These are phyloP conservation scores for Neoconidiobolus thromboides DNA, from an alignment of 371 early-diverging fungal species.

Conservation along the genomic window DNA sequence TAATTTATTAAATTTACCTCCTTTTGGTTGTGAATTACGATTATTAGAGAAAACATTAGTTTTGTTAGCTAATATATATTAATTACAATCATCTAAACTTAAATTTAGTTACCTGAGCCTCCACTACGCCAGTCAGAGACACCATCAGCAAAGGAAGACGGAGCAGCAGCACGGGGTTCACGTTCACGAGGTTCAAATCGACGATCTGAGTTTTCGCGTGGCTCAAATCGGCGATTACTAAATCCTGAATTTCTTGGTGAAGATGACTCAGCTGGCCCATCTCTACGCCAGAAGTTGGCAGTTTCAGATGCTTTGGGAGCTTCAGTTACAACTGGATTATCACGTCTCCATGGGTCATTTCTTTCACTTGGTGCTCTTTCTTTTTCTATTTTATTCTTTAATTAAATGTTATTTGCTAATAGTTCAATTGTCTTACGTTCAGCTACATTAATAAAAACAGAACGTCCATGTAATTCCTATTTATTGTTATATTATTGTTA, in stretches of 20 bases:
- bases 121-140: slow-evolving; percentile 25
- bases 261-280: slow-evolving; percentile 6
- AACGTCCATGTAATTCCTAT: slow-evolving; percentile 24
- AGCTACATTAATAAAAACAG: slow-evolving; percentile 68
- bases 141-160: slow-evolving; percentile 14
- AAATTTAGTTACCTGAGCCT: neutral
- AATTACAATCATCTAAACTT: neutral
- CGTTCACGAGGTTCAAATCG: slow-evolving; percentile 16
- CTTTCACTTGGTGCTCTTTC: slow-evolving; percentile 18
- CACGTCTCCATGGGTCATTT: slow-evolving; percentile 24
- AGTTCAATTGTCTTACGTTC: slow-evolving; percentile 34
- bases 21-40: neutral
- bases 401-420: neutral
- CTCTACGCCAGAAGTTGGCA: slow-evolving; percentile 8
- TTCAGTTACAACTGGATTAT: slow-evolving; percentile 9
- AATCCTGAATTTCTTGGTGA: slow-evolving; percentile 6
- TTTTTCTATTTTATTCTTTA: slow-evolving; percentile 14
- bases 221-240: slow-evolving; percentile 13
- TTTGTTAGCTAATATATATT: neutral
- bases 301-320: slow-evolving; percentile 6
- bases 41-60: neutral
- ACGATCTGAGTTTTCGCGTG: slow-evolving; percentile 11
- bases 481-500: neutral
- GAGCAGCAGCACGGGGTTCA: slow-evolving; percentile 12
- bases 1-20: too few species aligned